phyloP scores from a whole-genome alignment of 257 asterid species.

The Echites panduratus region DNA sequence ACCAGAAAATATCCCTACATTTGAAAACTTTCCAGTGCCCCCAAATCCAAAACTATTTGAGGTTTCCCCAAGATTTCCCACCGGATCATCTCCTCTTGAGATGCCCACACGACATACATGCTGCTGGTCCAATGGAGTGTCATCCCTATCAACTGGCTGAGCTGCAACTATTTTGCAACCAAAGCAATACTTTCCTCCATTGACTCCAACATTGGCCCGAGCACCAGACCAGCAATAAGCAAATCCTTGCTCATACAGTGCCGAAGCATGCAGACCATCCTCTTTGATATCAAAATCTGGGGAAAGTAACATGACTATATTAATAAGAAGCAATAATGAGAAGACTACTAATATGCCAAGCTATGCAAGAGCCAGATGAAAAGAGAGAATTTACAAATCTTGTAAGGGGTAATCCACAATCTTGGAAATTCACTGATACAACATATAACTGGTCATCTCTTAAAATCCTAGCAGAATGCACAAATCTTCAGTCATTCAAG shows the following conservation, averaged over 20 bases:
- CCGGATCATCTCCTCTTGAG: slow-evolving; percentile 51
- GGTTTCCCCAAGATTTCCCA: slow-evolving; percentile 51
- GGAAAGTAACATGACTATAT: slow-evolving; percentile 1
- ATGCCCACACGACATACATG: slow-evolving; percentile 48
- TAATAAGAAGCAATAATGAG: not conserved
- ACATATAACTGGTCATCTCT: not conserved
- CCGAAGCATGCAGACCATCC: slow-evolving; percentile 51
- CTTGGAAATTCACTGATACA: not conserved
- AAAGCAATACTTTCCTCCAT: slow-evolving; percentile 54
- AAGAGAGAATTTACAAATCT: not conserved
- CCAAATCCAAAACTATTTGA: slow-evolving; percentile 45
- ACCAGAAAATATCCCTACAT: slow-evolving; percentile 26
- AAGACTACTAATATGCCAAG: not conserved
- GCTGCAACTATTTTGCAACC: slow-evolving; percentile 48
- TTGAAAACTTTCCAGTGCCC: slow-evolving; percentile 50
- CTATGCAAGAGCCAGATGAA: not conserved
- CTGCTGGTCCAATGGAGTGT: slow-evolving; percentile 41
- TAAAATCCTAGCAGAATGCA: not conserved
- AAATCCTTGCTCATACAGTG: slow-evolving; percentile 47
- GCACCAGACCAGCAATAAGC: slow-evolving; percentile 79
- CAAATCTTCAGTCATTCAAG: not conserved
- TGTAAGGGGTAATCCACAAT: not conserved
- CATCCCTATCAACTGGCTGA: slow-evolving; percentile 49
- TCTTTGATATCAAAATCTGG: slow-evolving; percentile 51
- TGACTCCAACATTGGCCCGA: slow-evolving; percentile 54